Evolutionary conservation across 1,284 basidiomycete genomes (phyloP).

Genomic region (Termitomyces sp.): DNA sequence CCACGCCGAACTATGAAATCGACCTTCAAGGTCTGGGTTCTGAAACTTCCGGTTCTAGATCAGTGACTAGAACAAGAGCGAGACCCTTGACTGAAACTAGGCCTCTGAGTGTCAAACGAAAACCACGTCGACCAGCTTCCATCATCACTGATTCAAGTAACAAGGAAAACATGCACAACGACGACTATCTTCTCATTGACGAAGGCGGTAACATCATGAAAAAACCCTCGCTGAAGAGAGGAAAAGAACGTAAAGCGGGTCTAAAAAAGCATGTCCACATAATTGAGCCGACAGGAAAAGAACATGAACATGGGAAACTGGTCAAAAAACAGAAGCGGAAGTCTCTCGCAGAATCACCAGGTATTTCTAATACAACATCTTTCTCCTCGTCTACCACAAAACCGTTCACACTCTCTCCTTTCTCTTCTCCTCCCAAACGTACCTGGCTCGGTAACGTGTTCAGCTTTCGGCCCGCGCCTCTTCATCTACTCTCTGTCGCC

Average conservation of each 20-base stretch:
- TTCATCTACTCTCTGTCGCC: slow-evolving; percentile 59
- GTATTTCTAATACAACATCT: slow-evolving; percentile 41
- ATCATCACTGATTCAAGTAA: slow-evolving; percentile 18
- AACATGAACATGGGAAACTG: slow-evolving; percentile 33
- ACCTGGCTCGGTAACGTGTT: slow-evolving; percentile 90
- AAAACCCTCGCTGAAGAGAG: slow-evolving; percentile 41
- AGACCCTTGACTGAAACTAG: slow-evolving; percentile 2
- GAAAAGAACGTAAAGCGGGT: slow-evolving; percentile 22
- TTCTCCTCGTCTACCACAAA: slow-evolving; percentile 32
- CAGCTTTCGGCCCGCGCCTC: slow-evolving; percentile 73
- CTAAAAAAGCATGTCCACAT: slow-evolving; percentile 40
- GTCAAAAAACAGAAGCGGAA: slow-evolving; percentile 32
- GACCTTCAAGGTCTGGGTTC: background rate
- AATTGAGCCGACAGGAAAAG: slow-evolving; percentile 35
- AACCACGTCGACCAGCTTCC: slow-evolving; percentile 22
- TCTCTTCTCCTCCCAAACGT: slow-evolving; percentile 53
- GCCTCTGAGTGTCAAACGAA: slow-evolving; percentile 29
- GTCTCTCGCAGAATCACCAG: slow-evolving; percentile 29
- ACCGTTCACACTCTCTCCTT: slow-evolving; percentile 29
- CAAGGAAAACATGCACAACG: slow-evolving; percentile 29
- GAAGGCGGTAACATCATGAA: slow-evolving; percentile 22
- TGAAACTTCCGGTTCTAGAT: background rate
- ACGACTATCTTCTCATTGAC: slow-evolving; percentile 15
- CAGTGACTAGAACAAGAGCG: slow-evolving; percentile 9
- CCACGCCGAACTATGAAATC: slow-evolving; percentile 7